Evolutionary conservation across 306 rosid genomes (phyloP).

Genomic region (Vicia villosa): DNA sequence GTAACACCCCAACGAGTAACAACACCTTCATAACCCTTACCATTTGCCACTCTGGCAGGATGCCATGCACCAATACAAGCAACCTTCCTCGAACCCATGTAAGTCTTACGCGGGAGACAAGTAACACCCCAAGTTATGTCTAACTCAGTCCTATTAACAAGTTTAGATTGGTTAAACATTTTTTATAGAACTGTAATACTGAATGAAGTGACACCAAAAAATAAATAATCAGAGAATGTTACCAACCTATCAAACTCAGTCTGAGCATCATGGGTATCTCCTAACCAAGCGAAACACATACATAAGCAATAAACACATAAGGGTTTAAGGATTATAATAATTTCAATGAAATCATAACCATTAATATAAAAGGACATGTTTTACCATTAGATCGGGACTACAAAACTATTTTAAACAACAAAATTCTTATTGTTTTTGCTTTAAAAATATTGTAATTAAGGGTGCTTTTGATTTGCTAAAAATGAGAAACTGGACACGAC

Average conservation of each 20-base stretch:
- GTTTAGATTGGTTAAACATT: too few relatives aligned
- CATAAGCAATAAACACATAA: background rate
- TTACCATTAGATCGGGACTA: background rate
- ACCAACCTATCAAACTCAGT: conserved; percentile 78
- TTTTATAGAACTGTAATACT: too few relatives aligned
- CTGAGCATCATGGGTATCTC: conserved; percentile 48
- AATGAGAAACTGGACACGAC: too few relatives aligned
- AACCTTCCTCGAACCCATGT: conserved; percentile 65
- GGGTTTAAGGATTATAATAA: background rate
- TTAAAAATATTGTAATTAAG: background rate
- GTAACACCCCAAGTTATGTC: too few relatives aligned
- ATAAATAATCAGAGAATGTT: background rate
- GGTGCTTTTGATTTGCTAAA: too few relatives aligned
- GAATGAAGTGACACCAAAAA: too few relatives aligned
- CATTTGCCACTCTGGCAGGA: conserved; percentile 85
- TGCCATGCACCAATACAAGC: conserved; percentile 81
- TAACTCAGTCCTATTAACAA: too few relatives aligned
- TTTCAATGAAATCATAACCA: background rate
- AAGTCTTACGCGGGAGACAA: too few relatives aligned
- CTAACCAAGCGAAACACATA: background rate
- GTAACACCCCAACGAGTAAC: conserved; percentile 95
- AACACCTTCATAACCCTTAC: conserved; percentile 91
- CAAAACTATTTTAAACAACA: background rate
- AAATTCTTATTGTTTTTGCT: background rate
- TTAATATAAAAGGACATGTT: background rate